Percentiles rank a stretch among this genome's conserved stretches.
Conservation (phyloP, 768 basidiomycete genomes). For the Russula griseocarnosa region DNA sequence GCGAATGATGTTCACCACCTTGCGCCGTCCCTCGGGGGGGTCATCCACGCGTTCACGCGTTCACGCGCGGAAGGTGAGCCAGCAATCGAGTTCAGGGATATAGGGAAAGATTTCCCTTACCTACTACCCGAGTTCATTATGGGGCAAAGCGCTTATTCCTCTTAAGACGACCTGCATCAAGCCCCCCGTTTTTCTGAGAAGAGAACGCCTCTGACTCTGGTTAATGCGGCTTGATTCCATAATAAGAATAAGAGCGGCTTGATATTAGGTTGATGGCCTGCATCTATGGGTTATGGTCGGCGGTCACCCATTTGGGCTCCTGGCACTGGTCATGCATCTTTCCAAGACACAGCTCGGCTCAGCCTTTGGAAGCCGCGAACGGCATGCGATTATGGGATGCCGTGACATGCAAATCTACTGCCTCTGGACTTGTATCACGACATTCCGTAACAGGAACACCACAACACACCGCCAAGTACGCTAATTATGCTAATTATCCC, state of each 20-base stretch:
- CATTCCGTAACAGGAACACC: neutral
- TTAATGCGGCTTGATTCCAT: neutral
- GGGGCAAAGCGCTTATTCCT: neutral
- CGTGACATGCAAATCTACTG: neutral
- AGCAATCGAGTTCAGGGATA: neutral
- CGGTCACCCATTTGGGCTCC: neutral
- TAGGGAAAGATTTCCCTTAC: neutral
- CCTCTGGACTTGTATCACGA: conserved; percentile 4
- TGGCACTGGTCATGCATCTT: neutral
- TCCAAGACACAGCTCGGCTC: conserved; percentile 13
- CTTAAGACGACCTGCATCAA: neutral
- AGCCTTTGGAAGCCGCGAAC: neutral
- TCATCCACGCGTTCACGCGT: neutral
- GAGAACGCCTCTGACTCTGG: neutral
- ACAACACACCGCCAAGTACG: conserved; percentile 5
- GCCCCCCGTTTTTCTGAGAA: neutral
- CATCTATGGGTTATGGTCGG: neutral
- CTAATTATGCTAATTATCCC: conserved; percentile 6
- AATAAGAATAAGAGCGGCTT: conserved; percentile 3
- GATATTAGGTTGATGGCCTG: neutral
- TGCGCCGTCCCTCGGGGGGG: neutral
- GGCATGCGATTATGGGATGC: neutral
- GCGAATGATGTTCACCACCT: too few species aligned
- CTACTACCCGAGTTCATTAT: neutral
- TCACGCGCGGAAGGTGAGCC: neutral